Percentiles rank a stretch among this genome's conserved stretches.
Evolutionary conservation across 2,329 filamentous ascomycete genomes (phyloP).

Genomic region (Cytospora piceae): DNA sequence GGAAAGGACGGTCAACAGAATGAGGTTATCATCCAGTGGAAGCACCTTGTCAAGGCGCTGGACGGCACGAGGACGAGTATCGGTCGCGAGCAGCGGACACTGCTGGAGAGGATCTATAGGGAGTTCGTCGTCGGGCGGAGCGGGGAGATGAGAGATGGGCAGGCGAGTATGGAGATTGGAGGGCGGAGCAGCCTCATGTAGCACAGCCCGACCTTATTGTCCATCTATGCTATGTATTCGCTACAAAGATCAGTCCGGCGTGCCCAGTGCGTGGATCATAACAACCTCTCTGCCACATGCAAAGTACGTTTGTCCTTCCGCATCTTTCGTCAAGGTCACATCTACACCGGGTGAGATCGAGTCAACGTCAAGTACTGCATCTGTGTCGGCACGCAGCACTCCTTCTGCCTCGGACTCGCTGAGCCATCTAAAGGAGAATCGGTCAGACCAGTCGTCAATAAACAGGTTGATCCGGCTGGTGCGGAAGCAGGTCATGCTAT

Average conservation of each 20-base stretch:
- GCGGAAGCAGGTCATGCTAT: constrained; percentile 2
- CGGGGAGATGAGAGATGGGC: constrained; percentile 92
- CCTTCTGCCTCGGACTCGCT: neutral
- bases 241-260: neutral
- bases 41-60: constrained; percentile 79
- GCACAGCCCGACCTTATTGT: constrained; percentile 13
- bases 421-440: constrained; percentile 6
- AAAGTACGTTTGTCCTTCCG: constrained; percentile 5
- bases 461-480: constrained; percentile 1
- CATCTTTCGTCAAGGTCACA: neutral
- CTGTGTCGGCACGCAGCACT: neutral
- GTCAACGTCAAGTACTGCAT: neutral
- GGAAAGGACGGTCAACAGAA: constrained; percentile 36
- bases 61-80: constrained; percentile 81
- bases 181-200: constrained; percentile 94
- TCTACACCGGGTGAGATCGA: neutral
- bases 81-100: constrained; percentile 72
- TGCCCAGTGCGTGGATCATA: neutral
- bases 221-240: neutral
- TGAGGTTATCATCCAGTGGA: constrained; percentile 84
- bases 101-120: constrained; percentile 80
- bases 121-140: constrained; percentile 94
- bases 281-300: constrained; percentile 5
- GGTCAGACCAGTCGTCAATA: neutral
- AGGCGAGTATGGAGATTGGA: constrained; percentile 89